Conservation (phyloP, 2,329 filamentous ascomycete genomes). For the Fusarium coffeatum region DNA sequence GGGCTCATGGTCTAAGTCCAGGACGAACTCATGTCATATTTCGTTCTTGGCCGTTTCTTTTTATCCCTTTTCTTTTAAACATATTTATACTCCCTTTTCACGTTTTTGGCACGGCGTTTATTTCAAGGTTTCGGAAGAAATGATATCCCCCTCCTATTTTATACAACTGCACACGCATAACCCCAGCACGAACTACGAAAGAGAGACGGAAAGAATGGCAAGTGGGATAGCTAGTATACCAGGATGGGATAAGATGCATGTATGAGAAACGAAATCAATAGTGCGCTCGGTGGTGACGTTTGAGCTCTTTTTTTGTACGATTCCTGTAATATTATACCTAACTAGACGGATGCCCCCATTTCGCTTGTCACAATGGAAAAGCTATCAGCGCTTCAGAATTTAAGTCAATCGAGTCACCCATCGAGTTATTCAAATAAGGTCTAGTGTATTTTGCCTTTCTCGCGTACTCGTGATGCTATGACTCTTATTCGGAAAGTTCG, state of each 20-base stretch:
- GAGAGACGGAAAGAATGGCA: constrained; percentile 27
- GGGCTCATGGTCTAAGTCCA: constrained; percentile 14
- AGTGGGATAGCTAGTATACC: constrained; percentile 25
- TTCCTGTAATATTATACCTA: constrained; percentile 42
- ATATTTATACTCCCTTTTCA: not conserved
- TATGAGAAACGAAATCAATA: constrained; percentile 28
- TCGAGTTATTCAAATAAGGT: not conserved
- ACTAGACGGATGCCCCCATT: constrained; percentile 25
- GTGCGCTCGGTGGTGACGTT: constrained; percentile 10
- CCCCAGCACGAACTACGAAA: constrained; percentile 23
- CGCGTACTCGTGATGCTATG: constrained; percentile 9
- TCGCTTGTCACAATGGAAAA: constrained; percentile 4
- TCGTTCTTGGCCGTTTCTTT: not conserved
- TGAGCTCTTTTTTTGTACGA: constrained; percentile 30
- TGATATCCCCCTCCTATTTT: constrained; percentile 46
- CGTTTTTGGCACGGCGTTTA: constrained; percentile 42
- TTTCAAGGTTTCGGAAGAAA: constrained; percentile 42
- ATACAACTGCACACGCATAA: constrained; percentile 30
- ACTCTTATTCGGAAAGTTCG: constrained; percentile 28
- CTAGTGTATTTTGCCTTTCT: not conserved
- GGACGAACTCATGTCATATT: constrained; percentile 14
- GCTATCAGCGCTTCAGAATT: not conserved
- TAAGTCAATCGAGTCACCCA: not conserved
- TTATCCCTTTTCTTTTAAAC: not conserved
- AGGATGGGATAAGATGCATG: constrained; percentile 2